Evolutionary conservation across 2,329 filamentous ascomycete species (phyloP), one percentile per base, ranked within the genome.

Genomic region (Lasiodiplodia gonubiensis): DNA sequence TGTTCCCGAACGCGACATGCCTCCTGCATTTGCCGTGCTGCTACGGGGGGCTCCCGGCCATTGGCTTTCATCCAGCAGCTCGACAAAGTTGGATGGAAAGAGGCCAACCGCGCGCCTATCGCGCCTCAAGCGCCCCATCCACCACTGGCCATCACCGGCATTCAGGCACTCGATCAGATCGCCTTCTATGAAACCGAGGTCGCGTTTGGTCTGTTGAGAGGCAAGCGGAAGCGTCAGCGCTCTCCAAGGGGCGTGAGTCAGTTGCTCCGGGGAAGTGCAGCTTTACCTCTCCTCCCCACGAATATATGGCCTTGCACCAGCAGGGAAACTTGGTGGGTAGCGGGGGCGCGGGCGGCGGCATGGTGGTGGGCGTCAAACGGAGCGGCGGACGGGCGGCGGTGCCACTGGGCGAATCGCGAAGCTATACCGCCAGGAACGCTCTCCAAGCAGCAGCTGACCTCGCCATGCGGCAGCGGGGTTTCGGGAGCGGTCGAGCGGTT

Each of bases 91-190:
- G 74, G 94, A 97, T 0, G 95, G 95, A 75, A 99, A 99, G 23
- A 95, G 85, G 65, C 95, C 95, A 74, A 97, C 90, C 74, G 94
- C 93, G 75, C 94, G 89, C 78, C 92, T 90, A 80, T 99, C 95
- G 73, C 95, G 89, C 76, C 90, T 92, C 76, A 99, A 82, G 70
- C 94, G 89, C 57, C 95, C 95, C 81, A 94, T 97, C 95, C 95
- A 99, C 95, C 95, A 99, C 55, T 92, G 94, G 64, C 95, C 95
- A 81, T 99, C 95, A 70, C 95, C 95, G 23, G 95, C 95, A 78
- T 99, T 99, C 64, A 99, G 85, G 76, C 94, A 97, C 86, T 99
- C 95, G 78, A 99, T 99, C 72, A 99, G 81, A 80, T 99, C 95
- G 70, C 95, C 95, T 80, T 99, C 95, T 72, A 99, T 91, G 80